Base-by-base conservation (phyloP, 2,329 filamentous ascomycete genomes). In the Scopulariopsis brevicaulis region DNA sequence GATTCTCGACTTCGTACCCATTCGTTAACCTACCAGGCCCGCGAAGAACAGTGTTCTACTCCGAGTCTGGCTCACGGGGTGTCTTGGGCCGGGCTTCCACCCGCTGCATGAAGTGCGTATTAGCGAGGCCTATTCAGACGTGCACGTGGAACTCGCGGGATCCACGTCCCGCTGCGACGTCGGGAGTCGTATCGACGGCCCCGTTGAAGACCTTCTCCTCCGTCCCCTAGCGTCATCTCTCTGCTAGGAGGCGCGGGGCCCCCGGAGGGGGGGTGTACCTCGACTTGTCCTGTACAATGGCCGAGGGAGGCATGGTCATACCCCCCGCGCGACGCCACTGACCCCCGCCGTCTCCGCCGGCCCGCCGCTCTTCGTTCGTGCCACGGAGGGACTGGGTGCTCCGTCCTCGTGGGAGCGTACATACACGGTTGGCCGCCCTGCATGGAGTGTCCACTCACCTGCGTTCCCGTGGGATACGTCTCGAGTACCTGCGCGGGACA, bases 111-210 rank as follows among this genome's bases (percentile, higher is more conserved):
- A 48, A 34, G 32, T 15, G 12, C 32, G 51, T 15, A 43, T 40
- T 50, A 58, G n/a, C 46, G 11, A 12, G 46, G 46, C 52, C 46
- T 18, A 57, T n/a, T 20, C 50, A 34, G 24, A 28, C 32, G 56
- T 37, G 56, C 56, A 58, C 56, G 56, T 54, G 56, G 56, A 34
- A 57, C 24, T 50, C n/a, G 14, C 32, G 25, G 53, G 43, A 52
- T 56, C 28, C 15, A n/a, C 40, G 20, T 28, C 54, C 18, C n/a
- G 37, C 24, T 46, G 46, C 46, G 46, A 11, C n/a, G n/a, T 50
- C 46, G 46, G 46, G 20, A 50, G 11, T 22, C 46, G 22, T 14
- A 22, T 24, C 20, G 46, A 50, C 46, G n/a, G 46, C 20, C 18
- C 15, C 40, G n/a, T 46, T 14, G 40, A 46, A n/a, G 14, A 46